Base-by-base conservation (phyloP, 2,329 filamentous ascomycete species). In the Trichoderma citrinoviride region DNA sequence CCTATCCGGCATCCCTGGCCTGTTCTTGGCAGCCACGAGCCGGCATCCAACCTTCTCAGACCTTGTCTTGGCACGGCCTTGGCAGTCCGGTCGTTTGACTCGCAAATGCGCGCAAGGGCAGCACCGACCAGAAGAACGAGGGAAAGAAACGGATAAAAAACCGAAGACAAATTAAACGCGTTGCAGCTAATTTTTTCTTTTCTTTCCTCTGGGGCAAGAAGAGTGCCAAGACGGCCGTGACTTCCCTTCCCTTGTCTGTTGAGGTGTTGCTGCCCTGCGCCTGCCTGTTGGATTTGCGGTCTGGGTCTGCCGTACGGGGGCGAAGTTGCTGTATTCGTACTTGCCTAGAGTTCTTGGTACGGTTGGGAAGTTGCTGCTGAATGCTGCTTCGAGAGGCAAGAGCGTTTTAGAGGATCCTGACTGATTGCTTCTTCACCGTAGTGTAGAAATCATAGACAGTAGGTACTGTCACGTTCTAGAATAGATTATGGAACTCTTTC, bases 21-120 rank as follows among this genome's bases (percentile, higher is more conserved):
- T 12, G 1, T 14, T 46, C 55, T 46, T 58, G 55, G 55, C 55
- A 58, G 55, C 56, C 56, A 25, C 56, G 29, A 49, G 19, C 57
- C 37, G 46, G 58, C 37, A 62, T 53, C 47, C 29, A 61, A 50
- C 29, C 46, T 53, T 54, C 47, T 15, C 37, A 61, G 40, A 62
- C 49, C 19, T 43, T 23, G 37, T 53, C 60, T 62, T 62, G 60
- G 60, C 60, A 62, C 50, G 37, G 60, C 43, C 60, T 62, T 62
- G 60, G 60, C 60, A 19, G 40, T 40, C 57, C 60, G 29, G 33
- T 44, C 25, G 49, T 37, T 62, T 62, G 60, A 62, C 60, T 62
- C 49, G 27, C 57, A 41, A 19, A 17, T n/a, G 57, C 25, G 12
- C 33, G 33, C 33, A 37, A 37, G 33, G 33, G 33, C 33, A 12